A percentile compares a stretch with the other conserved stretches of the same genome.
Conservation (phyloP, 2,329 filamentous ascomycete genomes). For the Teratosphaeria destructans region DNA sequence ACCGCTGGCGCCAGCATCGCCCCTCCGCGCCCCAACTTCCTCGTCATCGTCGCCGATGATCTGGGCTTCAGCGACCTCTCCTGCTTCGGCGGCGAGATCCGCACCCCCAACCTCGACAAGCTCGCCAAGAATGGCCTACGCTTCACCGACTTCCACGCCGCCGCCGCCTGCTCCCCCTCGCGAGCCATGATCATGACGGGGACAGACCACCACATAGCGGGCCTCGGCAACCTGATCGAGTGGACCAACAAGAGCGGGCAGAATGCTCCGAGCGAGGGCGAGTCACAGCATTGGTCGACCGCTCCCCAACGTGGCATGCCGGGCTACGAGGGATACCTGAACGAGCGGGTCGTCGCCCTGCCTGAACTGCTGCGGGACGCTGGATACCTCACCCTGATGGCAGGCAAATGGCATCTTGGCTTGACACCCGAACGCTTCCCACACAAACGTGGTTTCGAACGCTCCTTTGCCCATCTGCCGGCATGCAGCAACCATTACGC, state of each 20-base stretch:
- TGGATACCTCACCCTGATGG: conserved; percentile 51
- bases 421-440: conserved; percentile 48
- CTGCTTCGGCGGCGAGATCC: conserved; percentile 51
- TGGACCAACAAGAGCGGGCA: conserved; percentile 47
- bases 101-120: conserved; percentile 49
- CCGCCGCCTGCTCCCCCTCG: conserved; percentile 54
- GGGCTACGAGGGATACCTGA: conserved; percentile 55
- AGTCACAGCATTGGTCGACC: conserved; percentile 35
- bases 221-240: conserved; percentile 49
- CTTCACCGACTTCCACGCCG: conserved; percentile 56
- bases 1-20: conserved; percentile 12
- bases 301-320: conserved; percentile 48
- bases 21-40: conserved; percentile 46
- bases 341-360: conserved; percentile 47
- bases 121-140: conserved; percentile 39
- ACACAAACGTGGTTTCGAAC: conserved; percentile 47
- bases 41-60: conserved; percentile 36
- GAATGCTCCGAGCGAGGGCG: conserved; percentile 42
- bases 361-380: conserved; percentile 49
- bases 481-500: conserved; percentile 50
- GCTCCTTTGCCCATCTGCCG: conserved; percentile 49
- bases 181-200: conserved; percentile 58
- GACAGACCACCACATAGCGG: conserved; percentile 51
- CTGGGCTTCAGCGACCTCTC: conserved; percentile 43
- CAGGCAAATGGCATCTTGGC: conserved; percentile 55